These are phyloP conservation scores for Ceratobasidium theobromae DNA, from an alignment of 1,284 basidiomycete species.

Conservation along the genomic window DNA sequence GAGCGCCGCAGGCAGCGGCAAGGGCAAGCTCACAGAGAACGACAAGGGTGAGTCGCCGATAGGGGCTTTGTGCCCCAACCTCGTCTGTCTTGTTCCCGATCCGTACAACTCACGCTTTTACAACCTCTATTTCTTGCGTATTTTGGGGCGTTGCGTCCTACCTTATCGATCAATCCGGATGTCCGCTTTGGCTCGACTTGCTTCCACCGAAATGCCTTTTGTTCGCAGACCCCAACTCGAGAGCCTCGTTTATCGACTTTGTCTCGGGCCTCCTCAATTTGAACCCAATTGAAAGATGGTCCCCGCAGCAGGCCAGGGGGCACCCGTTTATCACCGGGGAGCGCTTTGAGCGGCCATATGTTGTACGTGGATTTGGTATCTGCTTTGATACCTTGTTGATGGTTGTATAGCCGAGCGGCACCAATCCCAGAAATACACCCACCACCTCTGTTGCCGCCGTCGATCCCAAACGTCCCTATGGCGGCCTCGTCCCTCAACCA, in stretches of 20 bases:
- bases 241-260: slow-evolving; percentile 96
- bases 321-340: slow-evolving; percentile 99
- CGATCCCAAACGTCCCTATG: slow-evolving; percentile 88
- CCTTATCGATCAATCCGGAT: too few species aligned
- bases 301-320: slow-evolving; percentile 91
- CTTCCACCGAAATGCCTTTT: not conserved
- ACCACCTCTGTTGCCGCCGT: slow-evolving; percentile 39
- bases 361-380: slow-evolving; percentile 55
- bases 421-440: slow-evolving; percentile 32
- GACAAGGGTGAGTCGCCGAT: slow-evolving; percentile 85
- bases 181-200: too few species aligned
- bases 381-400: not conserved
- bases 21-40: slow-evolving; percentile 80
- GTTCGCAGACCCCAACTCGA: slow-evolving; percentile 81
- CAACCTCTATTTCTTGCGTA: too few species aligned
- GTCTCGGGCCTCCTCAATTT: slow-evolving; percentile 91
- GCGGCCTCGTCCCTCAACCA: slow-evolving; percentile 84
- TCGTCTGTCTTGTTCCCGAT: too few species aligned
- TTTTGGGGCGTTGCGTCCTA: too few species aligned
- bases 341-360: slow-evolving; percentile 85
- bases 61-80: slow-evolving; percentile 16
- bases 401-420: slow-evolving; percentile 30
- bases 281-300: slow-evolving; percentile 95
- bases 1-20: slow-evolving; percentile 84
- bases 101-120: too few species aligned